These are phyloP conservation scores for Gynochthodes officinalis DNA, from an alignment of 257 asterid genomes.

Conservation along the genomic window DNA sequence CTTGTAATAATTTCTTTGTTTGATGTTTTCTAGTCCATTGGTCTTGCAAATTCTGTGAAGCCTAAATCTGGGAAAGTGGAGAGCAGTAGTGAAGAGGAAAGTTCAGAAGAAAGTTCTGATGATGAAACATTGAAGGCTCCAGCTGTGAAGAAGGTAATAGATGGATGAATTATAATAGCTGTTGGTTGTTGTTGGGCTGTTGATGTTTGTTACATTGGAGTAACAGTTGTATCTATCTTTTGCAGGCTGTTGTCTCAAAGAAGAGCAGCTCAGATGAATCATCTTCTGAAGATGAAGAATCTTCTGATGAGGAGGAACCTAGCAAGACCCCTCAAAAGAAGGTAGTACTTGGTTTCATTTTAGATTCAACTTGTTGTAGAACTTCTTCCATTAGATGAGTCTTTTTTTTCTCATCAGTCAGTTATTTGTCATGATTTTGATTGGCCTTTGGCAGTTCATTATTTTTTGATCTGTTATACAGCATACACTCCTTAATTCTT, in stretches of 20 bases:
- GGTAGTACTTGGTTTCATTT: conserved; percentile 4
- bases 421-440: neutral
- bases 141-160: conserved; percentile 16
- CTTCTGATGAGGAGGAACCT: conserved; percentile 40
- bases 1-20: neutral
- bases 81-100: conserved; percentile 35
- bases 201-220: neutral
- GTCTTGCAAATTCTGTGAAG: conserved; percentile 10
- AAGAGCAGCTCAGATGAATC: conserved; percentile 41
- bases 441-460: neutral
- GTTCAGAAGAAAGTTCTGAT: conserved; percentile 16
- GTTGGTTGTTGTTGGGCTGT: neutral
- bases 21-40: conserved; percentile 11
- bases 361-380: neutral
- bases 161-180: neutral
- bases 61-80: conserved; percentile 12
- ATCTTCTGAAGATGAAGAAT: conserved; percentile 43
- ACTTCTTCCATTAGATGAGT: neutral
- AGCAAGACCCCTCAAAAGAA: conserved; percentile 40
- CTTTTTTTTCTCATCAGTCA: neutral
- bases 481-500: neutral
- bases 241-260: conserved; percentile 26
- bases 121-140: conserved; percentile 18
- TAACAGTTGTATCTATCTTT: neutral
- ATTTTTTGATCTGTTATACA: no score